Evolutionary conservation across 2,329 filamentous ascomycete species (phyloP).

Genomic region (Ceratocystis albifundus): DNA sequence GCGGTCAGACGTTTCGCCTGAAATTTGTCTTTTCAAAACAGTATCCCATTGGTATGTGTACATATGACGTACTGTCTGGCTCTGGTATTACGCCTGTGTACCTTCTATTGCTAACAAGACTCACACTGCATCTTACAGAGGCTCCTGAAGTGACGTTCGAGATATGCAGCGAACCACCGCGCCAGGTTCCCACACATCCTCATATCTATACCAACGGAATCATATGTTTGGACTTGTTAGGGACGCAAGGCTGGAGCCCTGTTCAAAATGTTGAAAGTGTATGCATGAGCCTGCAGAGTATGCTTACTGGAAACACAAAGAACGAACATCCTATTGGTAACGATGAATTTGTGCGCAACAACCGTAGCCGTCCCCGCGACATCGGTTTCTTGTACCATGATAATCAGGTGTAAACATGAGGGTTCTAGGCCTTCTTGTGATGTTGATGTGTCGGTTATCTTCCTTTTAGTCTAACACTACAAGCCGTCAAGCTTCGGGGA

Average conservation of each 20-base stretch:
- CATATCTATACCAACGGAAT: constrained; percentile 98
- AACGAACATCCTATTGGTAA: constrained; percentile 85
- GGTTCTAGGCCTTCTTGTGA: neutral
- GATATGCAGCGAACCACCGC: constrained; percentile 40
- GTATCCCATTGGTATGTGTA: constrained; percentile 73
- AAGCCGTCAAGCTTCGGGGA: neutral
- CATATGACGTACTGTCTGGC: neutral
- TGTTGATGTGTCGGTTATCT: neutral
- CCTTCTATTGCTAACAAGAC: neutral
- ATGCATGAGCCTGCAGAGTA: constrained; percentile 94
- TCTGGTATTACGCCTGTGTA: neutral
- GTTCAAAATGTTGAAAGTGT: constrained; percentile 96
- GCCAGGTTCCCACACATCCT: constrained; percentile 80
- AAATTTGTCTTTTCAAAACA: constrained; percentile 73
- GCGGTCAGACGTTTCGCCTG: constrained; percentile 65
- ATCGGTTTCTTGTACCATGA: constrained; percentile 94
- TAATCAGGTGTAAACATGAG: constrained; percentile 50
- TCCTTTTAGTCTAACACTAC: neutral
- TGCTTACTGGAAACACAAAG: constrained; percentile 90
- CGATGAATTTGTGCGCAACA: constrained; percentile 73
- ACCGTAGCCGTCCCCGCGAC: constrained; percentile 68
- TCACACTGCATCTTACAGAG: constrained; percentile 42
- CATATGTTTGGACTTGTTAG: constrained; percentile 90
- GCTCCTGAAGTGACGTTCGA: constrained; percentile 90
- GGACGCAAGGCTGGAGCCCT: constrained; percentile 80